Evolutionary conservation across 148 eudicot species (phyloP).

Genomic region (Cornus kousa): DNA sequence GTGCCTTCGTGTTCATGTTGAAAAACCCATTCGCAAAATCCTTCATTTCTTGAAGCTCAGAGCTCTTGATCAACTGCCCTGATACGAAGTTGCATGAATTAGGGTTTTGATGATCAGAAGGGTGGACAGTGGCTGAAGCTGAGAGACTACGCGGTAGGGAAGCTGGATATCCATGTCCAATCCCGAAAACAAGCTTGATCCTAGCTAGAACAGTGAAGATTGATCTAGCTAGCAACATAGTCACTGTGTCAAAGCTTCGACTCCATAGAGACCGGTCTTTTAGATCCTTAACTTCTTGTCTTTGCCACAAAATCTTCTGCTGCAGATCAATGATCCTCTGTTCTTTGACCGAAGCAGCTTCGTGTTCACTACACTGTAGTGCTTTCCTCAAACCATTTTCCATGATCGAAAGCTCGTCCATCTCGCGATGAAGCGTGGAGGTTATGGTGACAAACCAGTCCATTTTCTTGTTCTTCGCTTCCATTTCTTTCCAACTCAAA

Average conservation of each 20-base stretch:
- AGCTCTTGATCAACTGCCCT: constrained; percentile 36
- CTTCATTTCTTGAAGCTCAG: neutral
- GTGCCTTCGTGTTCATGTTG: constrained; percentile 44
- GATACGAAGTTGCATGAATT: constrained; percentile 31
- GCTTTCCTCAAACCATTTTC: constrained; percentile 36
- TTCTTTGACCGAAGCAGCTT: constrained; percentile 5
- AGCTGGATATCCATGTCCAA: constrained; percentile 32
- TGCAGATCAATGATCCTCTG: constrained; percentile 42
- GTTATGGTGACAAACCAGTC: constrained; percentile 54
- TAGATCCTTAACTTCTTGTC: constrained; percentile 58
- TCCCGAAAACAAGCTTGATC: constrained; percentile 76
- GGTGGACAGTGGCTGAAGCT: constrained; percentile 72
- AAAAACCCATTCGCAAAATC: constrained; percentile 36
- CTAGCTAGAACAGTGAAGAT: constrained; percentile 61
- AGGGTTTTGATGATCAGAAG: constrained; percentile 27
- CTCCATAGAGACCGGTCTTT: constrained; percentile 75
- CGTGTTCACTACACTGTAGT: constrained; percentile 5
- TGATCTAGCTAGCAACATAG: constrained; percentile 46
- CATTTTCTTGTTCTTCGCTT: constrained; percentile 44
- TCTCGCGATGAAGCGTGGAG: constrained; percentile 54
- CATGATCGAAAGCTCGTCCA: constrained; percentile 54
- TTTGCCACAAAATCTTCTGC: constrained; percentile 69
- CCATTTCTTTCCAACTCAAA: constrained; percentile 56
- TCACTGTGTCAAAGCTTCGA: constrained; percentile 54
- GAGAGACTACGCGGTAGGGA: constrained; percentile 75